These are phyloP conservation scores for Wickerhamomyces chaumierensis DNA, from an alignment of 805 yeast genomes.

Conservation along the genomic window DNA sequence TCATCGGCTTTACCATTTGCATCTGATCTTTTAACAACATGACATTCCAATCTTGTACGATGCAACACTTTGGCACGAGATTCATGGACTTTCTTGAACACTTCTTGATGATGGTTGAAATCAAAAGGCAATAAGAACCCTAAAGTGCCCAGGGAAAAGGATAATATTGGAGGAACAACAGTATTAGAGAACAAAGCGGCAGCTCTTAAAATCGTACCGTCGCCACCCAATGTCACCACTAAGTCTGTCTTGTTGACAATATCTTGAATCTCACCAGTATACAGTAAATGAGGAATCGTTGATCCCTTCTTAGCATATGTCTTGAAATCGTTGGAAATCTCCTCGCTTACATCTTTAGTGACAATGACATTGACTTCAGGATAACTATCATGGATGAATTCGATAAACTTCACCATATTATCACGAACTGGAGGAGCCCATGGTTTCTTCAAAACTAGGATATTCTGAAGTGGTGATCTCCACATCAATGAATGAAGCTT, in stretches of 20 bases:
- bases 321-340: conserved; percentile 30
- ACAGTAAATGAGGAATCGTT: conserved; percentile 31
- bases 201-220: conserved; percentile 83
- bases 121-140: conserved; percentile 88
- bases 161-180: conserved; percentile 77
- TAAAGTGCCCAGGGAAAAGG: conserved; percentile 82
- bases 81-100: conserved; percentile 55
- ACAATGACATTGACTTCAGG: conserved; percentile 73
- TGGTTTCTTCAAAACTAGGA: conserved; percentile 78
- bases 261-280: conserved; percentile 47
- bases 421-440: conserved; percentile 52
- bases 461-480: conserved; percentile 64
- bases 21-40: conserved; percentile 27
- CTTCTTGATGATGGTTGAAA: conserved; percentile 44
- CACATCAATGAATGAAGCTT: conserved; percentile 56
- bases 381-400: conserved; percentile 46
- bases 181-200: conserved; percentile 65
- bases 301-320: conserved; percentile 13
- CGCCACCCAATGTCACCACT: conserved; percentile 88
- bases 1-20: not conserved
- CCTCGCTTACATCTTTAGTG: conserved; percentile 63
- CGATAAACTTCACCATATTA: conserved; percentile 57
- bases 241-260: conserved; percentile 63
- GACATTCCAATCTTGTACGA: conserved; percentile 72
- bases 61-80: conserved; percentile 64